phyloP scores from a whole-genome alignment of 83 land plant species.

The Picea mariana region DNA sequence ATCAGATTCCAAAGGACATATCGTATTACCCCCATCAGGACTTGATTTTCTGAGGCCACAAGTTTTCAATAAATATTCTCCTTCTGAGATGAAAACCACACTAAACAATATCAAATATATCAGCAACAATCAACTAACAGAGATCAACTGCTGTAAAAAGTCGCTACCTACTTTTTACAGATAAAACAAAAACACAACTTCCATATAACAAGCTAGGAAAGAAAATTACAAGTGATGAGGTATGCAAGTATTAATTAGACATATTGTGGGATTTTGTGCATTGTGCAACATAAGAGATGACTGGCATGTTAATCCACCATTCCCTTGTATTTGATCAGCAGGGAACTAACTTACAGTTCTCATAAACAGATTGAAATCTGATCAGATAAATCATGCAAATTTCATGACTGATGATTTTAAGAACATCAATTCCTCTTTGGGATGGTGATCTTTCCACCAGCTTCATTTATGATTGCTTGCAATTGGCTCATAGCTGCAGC shows the following conservation, averaged over 20 bases:
- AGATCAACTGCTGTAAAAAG: too few species aligned
- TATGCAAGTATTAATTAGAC: not conserved
- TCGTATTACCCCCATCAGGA: too few species aligned
- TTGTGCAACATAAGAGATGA: not conserved
- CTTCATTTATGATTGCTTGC: constrained; percentile 33
- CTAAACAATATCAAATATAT: too few species aligned
- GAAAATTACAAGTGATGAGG: not conserved
- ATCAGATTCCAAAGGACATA: too few species aligned
- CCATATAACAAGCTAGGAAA: not conserved
- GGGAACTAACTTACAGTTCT: not conserved
- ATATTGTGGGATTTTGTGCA: not conserved
- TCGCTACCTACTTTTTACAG: too few species aligned
- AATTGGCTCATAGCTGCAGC: constrained; percentile 55
- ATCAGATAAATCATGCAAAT: not conserved
- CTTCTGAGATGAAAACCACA: too few species aligned
- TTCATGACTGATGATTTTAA: not conserved
- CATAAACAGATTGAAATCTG: not conserved
- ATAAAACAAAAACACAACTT: not conserved
- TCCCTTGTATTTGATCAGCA: not conserved
- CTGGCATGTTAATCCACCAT: not conserved
- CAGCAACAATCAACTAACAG: too few species aligned
- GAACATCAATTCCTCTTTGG: constrained; percentile 29
- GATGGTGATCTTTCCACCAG: constrained; percentile 57
- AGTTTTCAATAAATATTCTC: too few species aligned
- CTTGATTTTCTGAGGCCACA: too few species aligned